Percentiles rank a stretch among this genome's conserved stretches.
Evolutionary conservation across 306 rosid species (phyloP).

Genomic region (Fragaria nilgerrensis): DNA sequence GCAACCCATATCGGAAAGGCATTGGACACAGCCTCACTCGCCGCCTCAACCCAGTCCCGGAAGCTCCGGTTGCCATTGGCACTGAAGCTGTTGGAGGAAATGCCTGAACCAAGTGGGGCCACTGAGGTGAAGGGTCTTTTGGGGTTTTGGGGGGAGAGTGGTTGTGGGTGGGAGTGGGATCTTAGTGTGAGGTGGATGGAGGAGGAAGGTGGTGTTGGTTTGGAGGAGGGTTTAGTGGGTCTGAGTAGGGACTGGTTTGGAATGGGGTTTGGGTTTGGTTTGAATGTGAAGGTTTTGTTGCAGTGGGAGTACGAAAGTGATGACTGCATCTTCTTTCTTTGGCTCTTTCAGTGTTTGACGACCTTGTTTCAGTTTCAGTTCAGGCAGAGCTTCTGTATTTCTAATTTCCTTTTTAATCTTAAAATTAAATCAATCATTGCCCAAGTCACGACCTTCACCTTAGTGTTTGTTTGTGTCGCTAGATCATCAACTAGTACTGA

Average conservation of each 20-base stretch:
- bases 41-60: constrained; percentile 53
- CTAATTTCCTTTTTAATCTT: too few species aligned
- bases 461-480: too few species aligned
- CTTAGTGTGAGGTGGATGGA: constrained; percentile 1
- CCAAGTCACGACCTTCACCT: too few species aligned
- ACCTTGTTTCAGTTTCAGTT: not conserved
- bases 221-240: constrained; percentile 14
- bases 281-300: constrained; percentile 22
- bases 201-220: not conserved
- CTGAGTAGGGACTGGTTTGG: not conserved
- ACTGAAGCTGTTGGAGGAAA: constrained; percentile 46
- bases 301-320: constrained; percentile 31
- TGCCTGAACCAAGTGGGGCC: constrained; percentile 45
- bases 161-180: constrained; percentile 17
- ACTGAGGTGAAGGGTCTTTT: not conserved
- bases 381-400: too few species aligned
- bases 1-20: constrained; percentile 86
- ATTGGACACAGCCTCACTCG: constrained; percentile 52
- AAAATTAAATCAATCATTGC: too few species aligned
- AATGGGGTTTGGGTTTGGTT: constrained; percentile 16
- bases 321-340: constrained; percentile 35
- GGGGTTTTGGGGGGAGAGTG: not conserved
- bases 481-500: too few species aligned
- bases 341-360: not conserved
- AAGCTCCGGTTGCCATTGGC: constrained; percentile 34